These are phyloP conservation scores for Phytomonas sp. DNA, from an alignment of 208 protist species.

Conservation along the genomic window DNA sequence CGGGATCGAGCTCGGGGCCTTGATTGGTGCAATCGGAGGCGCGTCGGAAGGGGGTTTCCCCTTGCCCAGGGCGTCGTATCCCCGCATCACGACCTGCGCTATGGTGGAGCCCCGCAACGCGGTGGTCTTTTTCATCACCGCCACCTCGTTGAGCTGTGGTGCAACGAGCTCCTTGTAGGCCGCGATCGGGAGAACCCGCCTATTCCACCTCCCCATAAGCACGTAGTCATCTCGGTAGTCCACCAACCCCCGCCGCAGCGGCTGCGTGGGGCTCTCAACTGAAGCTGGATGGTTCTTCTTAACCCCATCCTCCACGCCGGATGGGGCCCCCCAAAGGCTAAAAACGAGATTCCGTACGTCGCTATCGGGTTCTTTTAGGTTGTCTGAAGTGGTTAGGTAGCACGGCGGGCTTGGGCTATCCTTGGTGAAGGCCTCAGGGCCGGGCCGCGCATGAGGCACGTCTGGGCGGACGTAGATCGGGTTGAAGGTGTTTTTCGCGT, in stretches of 20 bases:
- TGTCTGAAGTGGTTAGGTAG: background rate
- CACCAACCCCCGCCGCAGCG: background rate
- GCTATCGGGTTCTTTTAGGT: background rate
- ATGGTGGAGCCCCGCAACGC: background rate
- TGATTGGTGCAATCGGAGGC: background rate
- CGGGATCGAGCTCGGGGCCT: background rate
- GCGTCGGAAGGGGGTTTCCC: background rate
- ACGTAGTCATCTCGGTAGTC: background rate
- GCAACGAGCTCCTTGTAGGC: background rate
- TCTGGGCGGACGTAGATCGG: conserved; percentile 32
- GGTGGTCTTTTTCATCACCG: background rate
- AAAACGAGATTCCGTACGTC: background rate
- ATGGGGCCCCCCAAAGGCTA: background rate
- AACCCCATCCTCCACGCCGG: background rate
- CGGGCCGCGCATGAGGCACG: background rate
- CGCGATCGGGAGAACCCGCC: background rate
- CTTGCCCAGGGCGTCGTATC: background rate
- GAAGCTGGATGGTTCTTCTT: background rate
- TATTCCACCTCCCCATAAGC: background rate
- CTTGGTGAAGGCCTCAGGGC: background rate
- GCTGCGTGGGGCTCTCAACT: background rate
- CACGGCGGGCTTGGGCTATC: background rate
- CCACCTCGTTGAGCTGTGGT: background rate
- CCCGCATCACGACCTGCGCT: background rate
- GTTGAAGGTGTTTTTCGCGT: conserved; percentile 36